Base-by-base conservation (phyloP, 768 basidiomycete species). In the Lactarius vividus region DNA sequence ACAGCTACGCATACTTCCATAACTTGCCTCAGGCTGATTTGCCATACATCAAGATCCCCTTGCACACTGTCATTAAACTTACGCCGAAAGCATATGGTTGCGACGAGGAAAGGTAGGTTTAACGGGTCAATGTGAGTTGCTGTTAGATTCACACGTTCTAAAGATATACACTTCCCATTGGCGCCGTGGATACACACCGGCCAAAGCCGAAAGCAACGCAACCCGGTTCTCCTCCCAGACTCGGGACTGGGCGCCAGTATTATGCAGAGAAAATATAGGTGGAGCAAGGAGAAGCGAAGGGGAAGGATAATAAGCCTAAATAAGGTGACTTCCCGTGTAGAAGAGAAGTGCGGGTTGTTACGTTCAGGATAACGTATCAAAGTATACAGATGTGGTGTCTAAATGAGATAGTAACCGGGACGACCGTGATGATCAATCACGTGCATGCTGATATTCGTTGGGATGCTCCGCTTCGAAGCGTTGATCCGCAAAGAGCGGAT, bases 31-130 rank as follows among this genome's bases (percentile, higher is more conserved):
- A 97, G 76, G 92, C 84, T 28, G 95, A 98, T 73, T 82, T 99
- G 39, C 97, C 97, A 1, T 99, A 99, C 75, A 92, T 98, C 81
- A 96, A 96, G 79, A 95, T 98, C 55, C 95, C 95, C 0, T 77
- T 96, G 63, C 97, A 99, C 74, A 99, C 96, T 0, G 90, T 99
- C 42, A 97, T 99, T 76, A 98, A 98, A 78, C 83, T 99, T 55
- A 98, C 96, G 1, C 97, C 97, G 11, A 95, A 93, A 74, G 97
- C 97, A 1, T 99, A 98, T 75, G 97, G 97, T 44, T 98, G 96
- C 79, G 95, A 98, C 75, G 97, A 99, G 75, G 95, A 96, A 75
- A 83, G 96, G 91, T 89, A 63, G 56, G 80, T 59, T 63, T 20
- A 15, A 39, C 35, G 39, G 37, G 33, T 28, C 31, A 23, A 29